Base-by-base conservation (phyloP, 805 yeast species). In the Metschnikowia aberdeeniae region DNA sequence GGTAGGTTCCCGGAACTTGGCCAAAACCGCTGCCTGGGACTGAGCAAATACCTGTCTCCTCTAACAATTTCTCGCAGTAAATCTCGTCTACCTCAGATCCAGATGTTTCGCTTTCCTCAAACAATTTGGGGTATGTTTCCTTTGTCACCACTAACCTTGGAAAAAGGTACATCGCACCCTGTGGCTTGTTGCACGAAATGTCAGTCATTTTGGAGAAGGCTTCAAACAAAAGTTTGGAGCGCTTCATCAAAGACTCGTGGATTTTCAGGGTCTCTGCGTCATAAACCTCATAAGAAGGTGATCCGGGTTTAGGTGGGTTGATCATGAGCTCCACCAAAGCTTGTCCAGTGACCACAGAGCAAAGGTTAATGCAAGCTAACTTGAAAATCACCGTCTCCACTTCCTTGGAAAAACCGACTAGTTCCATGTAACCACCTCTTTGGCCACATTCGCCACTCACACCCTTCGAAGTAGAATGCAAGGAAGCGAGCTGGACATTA, bases 391-490 rank as follows among this genome's bases (percentile, higher is more conserved):
- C 77, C 27, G 80, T 86, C 56, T 75, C 69, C 13, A 90, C 83
- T 36, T 84, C 89, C 3, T 72, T 73, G 11, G 76, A 70, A 67
- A 93, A 86, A 1, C 97, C 97, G 9, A 84, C 77, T 6, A 90
- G 69, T 67, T 93, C 99, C 93, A 93, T 86, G 73, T 90, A 93
- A 5, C 99, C 99, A 58, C 98, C 99, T 69, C 99, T 82, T 72
- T 93, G 99, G 49, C 99, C 99, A 76, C 99, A 93, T 69, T 93
- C 99, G 51, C 99, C 99, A 51, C 89, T 78, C 56, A 89, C 89
- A 64, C 99, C 99, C 68, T 93, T 93, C 10, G 98, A 92, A 35
- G 96, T 89, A n/a, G 98, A 89, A 66, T 93, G 98, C 55, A 93
- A 72, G 1, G 98, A 90, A 2, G 95, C 97, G 47, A 93, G 75